A percentile compares a stretch with the other conserved stretches of the same genome.
Evolutionary conservation across 768 basidiomycete genomes (phyloP).

Genomic region (Termitomyces sp.): DNA sequence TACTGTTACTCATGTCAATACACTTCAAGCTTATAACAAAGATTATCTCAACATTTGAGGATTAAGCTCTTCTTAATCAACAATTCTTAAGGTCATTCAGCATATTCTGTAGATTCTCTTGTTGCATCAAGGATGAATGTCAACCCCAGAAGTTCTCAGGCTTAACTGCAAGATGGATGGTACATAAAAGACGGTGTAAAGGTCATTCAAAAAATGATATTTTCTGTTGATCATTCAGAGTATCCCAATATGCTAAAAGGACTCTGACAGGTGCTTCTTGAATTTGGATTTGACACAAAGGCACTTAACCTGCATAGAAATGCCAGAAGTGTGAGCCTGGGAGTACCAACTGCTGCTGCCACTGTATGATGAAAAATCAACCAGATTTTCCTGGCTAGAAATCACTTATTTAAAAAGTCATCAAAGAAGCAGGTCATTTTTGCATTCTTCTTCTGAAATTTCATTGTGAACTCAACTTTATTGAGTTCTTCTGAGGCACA

Average conservation of each 20-base stretch:
- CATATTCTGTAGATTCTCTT: constrained; percentile 34
- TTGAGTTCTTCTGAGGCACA: background rate
- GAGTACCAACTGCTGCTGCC: background rate
- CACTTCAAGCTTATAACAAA: background rate
- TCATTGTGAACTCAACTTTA: constrained; percentile 1
- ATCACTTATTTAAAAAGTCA: background rate
- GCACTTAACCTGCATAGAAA: background rate
- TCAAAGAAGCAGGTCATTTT: background rate
- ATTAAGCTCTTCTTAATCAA: constrained; percentile 20
- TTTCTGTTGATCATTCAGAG: constrained; percentile 26
- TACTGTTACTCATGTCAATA: constrained; percentile 2
- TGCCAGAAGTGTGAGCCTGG: background rate
- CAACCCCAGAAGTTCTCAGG: constrained; percentile 34
- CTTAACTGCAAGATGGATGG: constrained; percentile 28
- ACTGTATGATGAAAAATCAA: background rate
- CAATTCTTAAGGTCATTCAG: constrained; percentile 32
- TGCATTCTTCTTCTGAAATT: background rate
- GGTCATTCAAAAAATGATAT: constrained; percentile 30
- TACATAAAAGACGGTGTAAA: constrained; percentile 19
- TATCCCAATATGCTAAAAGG: constrained; percentile 22
- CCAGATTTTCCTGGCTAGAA: background rate
- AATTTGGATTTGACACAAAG: background rate
- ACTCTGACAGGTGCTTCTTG: constrained; percentile 13
- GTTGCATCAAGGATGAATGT: constrained; percentile 31
- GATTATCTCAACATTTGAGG: background rate